phyloP scores from a whole-genome alignment of 2,329 filamentous ascomycete genomes.

The Verticillium nubilum region DNA sequence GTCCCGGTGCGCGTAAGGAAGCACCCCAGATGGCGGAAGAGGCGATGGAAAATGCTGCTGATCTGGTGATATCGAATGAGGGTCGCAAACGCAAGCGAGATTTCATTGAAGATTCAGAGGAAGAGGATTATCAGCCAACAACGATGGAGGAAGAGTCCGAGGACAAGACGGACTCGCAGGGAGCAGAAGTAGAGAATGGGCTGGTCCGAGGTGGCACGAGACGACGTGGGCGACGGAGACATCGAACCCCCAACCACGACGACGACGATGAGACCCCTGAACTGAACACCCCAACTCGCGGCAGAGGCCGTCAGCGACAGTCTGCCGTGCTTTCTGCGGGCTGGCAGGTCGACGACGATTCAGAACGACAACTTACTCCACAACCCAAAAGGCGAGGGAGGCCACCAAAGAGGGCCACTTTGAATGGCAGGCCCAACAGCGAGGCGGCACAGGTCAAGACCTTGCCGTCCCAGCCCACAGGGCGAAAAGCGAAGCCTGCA shows the following conservation, averaged over 20 bases:
- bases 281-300: not conserved
- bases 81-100: not conserved
- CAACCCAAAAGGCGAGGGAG: not conserved
- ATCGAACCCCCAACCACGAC: not conserved
- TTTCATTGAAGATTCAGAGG: not conserved
- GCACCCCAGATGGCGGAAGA: not conserved
- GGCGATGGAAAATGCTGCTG: not conserved
- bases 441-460: not conserved
- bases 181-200: not conserved
- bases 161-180: not conserved
- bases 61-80: not conserved
- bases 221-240: not conserved
- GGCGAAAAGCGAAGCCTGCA: not conserved
- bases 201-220: not conserved
- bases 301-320: not conserved
- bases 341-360: not conserved
- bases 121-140: not conserved
- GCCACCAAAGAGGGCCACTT: not conserved
- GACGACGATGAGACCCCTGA: not conserved
- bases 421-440: not conserved
- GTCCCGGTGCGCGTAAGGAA: not conserved
- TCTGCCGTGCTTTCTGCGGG: not conserved
- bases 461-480: not conserved
- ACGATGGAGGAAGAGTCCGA: not conserved
- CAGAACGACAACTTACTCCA: not conserved